Evolutionary conservation across 306 rosid species (phyloP), one percentile per base, ranked within the genome.

Genomic region (Boehmeria nivea): DNA sequence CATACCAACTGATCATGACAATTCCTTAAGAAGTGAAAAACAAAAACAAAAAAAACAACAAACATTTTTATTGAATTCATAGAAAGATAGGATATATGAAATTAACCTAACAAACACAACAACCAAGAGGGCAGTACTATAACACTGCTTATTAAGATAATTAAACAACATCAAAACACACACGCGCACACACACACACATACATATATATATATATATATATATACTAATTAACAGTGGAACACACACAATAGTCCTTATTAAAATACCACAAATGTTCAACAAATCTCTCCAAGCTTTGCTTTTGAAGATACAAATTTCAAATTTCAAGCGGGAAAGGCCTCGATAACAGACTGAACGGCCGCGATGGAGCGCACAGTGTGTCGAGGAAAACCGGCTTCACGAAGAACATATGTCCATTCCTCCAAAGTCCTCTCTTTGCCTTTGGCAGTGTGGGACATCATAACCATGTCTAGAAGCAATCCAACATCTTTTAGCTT

Each of bases 401-500:
- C 54, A 12, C 47, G 50, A 60, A 88, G 73, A 1, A 88, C 73
- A 38, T 61, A 64, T 2, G 58, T 79, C 91, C 94, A 88, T 16
- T 80, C 88, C 14, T 66, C 52, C 2, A 28, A 14, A 0, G 78
- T 87, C 24, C 87, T 64, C 55, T 83, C 95, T 51, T 75, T 83
- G n/a, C 93, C 97, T 0, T 8, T 47, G 5, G 49, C 55, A 0
- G 88, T 82, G 22, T 76, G 75, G 0, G 86, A 84, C 78, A 88
- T 78, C 91, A 82, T 76, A 7, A 65, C 64, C 83, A 76, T 72
- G 33, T 88, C 91, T 7, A 82, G 47, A 79, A 63, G 57, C 65
- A 88, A 43, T 4, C 81, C 65, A 18, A 78, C 71, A 5, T 82
- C 81, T 21, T 57, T 45, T 9, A 69, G 48, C 25, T 57, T 43